Base-by-base conservation (phyloP, 1,139 yeast genomes). In the Taphrina wiesneri region DNA sequence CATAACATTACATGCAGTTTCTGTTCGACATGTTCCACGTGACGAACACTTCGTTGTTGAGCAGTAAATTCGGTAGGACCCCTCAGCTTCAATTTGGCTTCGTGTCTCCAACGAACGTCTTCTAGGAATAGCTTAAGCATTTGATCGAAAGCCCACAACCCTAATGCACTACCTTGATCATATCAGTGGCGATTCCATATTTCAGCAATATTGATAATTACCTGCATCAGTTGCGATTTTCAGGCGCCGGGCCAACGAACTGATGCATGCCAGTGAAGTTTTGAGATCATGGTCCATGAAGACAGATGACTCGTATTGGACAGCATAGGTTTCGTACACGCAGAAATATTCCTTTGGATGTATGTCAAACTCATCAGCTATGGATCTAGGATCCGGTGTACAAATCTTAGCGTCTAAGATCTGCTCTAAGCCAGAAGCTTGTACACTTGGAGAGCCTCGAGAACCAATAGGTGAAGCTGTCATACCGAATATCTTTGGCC, bases 401-500 rank as follows among this genome's bases (percentile, higher is more conserved):
- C 67, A 46, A 32, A 66, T 52, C 25, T 53, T 45, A 4, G 62
- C 67, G 43, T 66, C 61, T 41, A 66, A 34, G 15, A 52, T 47
- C 3, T 34, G 39, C 32, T 67, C 69, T 21, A 66, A 53, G 19
- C 60, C 57, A 25, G 30, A 52, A 7, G 47, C 30, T n/a, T 43
- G 32, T 15, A 34, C 32, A 21, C 9, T 26, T 3, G 62, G 45
- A 23, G 30, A 19, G 21, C 47, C 49, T 19, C 52, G 62, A 23
- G 68, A 66, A 13, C 60, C 64, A n/a, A 65, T 51, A 4, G 70
- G 69, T 19, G 68, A 61, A 4, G 70, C 70, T 13, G 70, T 69
- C 70, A 69, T 69, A 11, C 70, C 70, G 30, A 69, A 68, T 15
- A 69, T 53, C 11, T 64, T 52, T 2, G 70, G 70, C 21, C 67